phyloP scores from a whole-genome alignment of 163 green algal genomes.

The Prototheca wickerhamii region DNA sequence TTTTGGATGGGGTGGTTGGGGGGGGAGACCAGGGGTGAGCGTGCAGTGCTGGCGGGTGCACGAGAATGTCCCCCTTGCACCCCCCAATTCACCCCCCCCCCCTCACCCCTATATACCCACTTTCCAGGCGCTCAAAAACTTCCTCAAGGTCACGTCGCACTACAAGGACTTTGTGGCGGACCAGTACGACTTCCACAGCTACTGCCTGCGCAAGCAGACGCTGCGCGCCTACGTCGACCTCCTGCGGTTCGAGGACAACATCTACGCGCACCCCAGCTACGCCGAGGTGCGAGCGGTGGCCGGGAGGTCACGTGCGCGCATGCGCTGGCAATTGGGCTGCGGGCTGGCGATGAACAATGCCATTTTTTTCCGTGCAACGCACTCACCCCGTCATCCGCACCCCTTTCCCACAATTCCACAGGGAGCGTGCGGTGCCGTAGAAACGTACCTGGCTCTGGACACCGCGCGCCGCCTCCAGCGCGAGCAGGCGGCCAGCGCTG shows the following conservation, averaged over 20 bases:
- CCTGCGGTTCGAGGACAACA: conserved; percentile 80
- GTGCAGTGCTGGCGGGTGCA: neutral
- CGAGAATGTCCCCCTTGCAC: neutral
- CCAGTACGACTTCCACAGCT: conserved; percentile 98
- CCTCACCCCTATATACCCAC: no score
- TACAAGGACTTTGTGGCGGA: conserved; percentile 89
- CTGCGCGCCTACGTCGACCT: conserved; percentile 86
- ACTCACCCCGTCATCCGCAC: neutral
- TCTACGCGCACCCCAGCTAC: conserved; percentile 66
- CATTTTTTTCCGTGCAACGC: no score
- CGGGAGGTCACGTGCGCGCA: no score
- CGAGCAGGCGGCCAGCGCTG: conserved; percentile 2
- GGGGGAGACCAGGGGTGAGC: neutral
- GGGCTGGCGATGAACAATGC: no score
- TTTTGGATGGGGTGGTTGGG: neutral
- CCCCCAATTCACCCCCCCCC: neutral
- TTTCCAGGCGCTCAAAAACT: conserved; percentile 80
- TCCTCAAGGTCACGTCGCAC: conserved; percentile 70
- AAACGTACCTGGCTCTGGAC: conserved; percentile 62
- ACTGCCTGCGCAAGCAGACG: conserved; percentile 94
- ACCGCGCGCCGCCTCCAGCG: conserved; percentile 26
- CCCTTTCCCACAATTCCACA: neutral
- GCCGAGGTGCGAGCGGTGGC: conserved; percentile 34
- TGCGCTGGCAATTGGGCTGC: no score
- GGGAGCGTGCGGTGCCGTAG: conserved; percentile 43